A percentile compares a stretch with the other conserved stretches of the same genome.
Evolutionary conservation across 805 yeast species (phyloP).

Genomic region (Suhomyces sp.): DNA sequence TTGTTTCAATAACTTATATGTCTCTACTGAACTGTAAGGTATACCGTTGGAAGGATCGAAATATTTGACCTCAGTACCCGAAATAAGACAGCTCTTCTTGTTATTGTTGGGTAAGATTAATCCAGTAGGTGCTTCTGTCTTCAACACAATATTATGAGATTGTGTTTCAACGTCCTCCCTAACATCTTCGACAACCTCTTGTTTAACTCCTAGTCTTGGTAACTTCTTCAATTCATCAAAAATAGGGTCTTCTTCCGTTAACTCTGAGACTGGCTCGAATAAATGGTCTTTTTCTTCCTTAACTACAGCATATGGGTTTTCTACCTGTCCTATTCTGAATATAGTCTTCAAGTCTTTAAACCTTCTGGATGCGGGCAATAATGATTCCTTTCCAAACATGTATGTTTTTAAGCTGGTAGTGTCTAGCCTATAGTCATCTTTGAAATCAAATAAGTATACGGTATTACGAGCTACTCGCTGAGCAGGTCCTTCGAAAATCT

Average conservation of each 20-base stretch:
- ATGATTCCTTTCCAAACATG: constrained; percentile 64
- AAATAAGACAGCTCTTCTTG: constrained; percentile 66
- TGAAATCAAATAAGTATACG: constrained; percentile 52
- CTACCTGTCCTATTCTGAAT: constrained; percentile 37
- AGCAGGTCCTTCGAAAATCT: constrained; percentile 61
- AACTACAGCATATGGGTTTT: constrained; percentile 35
- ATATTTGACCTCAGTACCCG: constrained; percentile 77
- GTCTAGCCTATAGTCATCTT: constrained; percentile 27
- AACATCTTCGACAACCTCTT: constrained; percentile 42
- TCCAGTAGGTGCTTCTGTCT: constrained; percentile 73
- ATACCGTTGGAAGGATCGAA: constrained; percentile 87
- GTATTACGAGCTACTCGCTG: constrained; percentile 57
- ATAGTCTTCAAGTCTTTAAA: constrained; percentile 55
- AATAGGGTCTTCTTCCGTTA: constrained; percentile 35
- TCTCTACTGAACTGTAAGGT: constrained; percentile 79
- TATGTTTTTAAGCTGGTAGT: constrained; percentile 25
- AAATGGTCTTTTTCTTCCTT: constrained; percentile 33
- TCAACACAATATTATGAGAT: constrained; percentile 41
- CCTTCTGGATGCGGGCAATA: constrained; percentile 50
- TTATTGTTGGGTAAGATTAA: constrained; percentile 67
- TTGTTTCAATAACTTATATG: constrained; percentile 61
- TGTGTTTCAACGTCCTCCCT: constrained; percentile 43
- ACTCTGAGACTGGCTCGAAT: constrained; percentile 30
- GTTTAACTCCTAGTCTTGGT: constrained; percentile 62
- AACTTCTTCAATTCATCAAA: constrained; percentile 44